Evolutionary conservation across 768 basidiomycete genomes (phyloP).

Genomic region (Hygrocybe coccinea): DNA sequence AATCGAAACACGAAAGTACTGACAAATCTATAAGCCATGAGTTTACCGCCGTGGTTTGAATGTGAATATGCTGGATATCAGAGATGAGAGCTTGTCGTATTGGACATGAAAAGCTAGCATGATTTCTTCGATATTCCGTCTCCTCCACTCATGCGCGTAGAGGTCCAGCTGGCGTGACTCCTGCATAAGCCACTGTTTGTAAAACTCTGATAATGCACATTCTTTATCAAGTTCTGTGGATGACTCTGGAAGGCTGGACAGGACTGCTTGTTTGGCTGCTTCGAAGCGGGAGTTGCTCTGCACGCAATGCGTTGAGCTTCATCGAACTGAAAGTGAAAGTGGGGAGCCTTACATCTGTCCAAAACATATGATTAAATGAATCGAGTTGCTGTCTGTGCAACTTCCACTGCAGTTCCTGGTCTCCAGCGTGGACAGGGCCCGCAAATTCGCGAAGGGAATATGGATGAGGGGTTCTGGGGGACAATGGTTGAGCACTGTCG

Average conservation of each 20-base stretch:
- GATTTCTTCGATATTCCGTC: conserved; percentile 54
- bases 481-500: conserved; percentile 38
- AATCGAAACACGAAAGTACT: too few relatives aligned
- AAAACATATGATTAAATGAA: conserved; percentile 71
- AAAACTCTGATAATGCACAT: conserved; percentile 67
- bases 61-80: conserved; percentile 25
- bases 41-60: conserved; percentile 16
- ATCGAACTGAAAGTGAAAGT: not conserved
- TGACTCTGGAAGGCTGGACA: conserved; percentile 50
- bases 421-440: conserved; percentile 29
- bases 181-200: conserved; percentile 67
- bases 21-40: not conserved
- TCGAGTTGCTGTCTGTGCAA: conserved; percentile 69
- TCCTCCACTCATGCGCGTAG: conserved; percentile 67
- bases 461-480: conserved; percentile 45
- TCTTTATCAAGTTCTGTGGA: conserved; percentile 55
- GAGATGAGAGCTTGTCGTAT: conserved; percentile 39
- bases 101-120: conserved; percentile 53
- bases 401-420: conserved; percentile 62
- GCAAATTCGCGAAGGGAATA: conserved; percentile 77
- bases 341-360: conserved; percentile 59
- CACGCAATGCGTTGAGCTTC: not conserved
- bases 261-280: conserved; percentile 54
- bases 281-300: conserved; percentile 83
- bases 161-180: conserved; percentile 52